phyloP scores from a whole-genome alignment of 331 rosid species.

The Malus hybrid region DNA sequence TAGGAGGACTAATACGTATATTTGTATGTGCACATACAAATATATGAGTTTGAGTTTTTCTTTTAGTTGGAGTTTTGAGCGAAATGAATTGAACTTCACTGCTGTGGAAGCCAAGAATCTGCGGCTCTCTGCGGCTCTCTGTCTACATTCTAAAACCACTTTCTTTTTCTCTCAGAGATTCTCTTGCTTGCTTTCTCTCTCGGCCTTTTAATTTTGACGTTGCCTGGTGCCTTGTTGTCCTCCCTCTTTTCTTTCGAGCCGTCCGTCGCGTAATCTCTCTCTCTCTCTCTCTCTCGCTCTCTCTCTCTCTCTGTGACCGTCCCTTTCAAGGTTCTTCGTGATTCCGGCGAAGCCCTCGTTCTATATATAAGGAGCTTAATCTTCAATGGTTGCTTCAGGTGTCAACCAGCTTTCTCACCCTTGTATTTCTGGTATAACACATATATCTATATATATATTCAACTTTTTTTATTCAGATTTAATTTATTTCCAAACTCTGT shows the following conservation, averaged over 20 bases:
- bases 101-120: constrained; percentile 95
- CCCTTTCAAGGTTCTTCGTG: constrained; percentile 20
- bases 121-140: not conserved
- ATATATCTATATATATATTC: not conserved
- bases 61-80: not conserved
- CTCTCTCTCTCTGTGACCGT: constrained; percentile 16
- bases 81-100: constrained; percentile 25
- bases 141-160: constrained; percentile 20
- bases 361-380: constrained; percentile 24
- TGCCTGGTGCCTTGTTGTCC: constrained; percentile 38
- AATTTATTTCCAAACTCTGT: not conserved
- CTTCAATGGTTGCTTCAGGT: constrained; percentile 57
- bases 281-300: constrained; percentile 18
- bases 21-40: not conserved
- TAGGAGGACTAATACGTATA: too few relatives aligned
- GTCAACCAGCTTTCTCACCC: constrained; percentile 78
- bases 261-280: constrained; percentile 17
- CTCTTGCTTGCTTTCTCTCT: constrained; percentile 14
- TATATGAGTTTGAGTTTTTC: not conserved
- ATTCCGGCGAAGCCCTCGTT: constrained; percentile 17
- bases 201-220: constrained; percentile 44
- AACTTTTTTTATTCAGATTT: not conserved
- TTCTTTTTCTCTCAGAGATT: constrained; percentile 39
- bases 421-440: constrained; percentile 63
- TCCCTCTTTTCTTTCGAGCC: constrained; percentile 28